phyloP scores from a whole-genome alignment of 306 rosid species.

The Fragaria ananassa region DNA sequence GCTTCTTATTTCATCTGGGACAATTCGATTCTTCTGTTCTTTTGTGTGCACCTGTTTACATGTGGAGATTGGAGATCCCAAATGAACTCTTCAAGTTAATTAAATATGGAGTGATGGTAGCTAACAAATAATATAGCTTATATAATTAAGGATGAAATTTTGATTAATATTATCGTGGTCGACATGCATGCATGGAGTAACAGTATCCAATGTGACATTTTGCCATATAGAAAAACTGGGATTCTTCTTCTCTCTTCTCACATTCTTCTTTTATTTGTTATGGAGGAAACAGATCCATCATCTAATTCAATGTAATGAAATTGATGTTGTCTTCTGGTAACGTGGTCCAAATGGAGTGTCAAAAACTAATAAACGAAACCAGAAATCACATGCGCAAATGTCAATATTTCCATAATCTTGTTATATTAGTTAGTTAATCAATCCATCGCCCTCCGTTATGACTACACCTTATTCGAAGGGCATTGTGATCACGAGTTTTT shows the following conservation, averaged over 20 bases:
- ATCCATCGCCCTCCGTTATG: not conserved
- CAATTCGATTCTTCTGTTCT: not conserved
- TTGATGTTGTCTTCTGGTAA: not conserved
- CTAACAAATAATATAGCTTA: not conserved
- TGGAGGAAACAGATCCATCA: not conserved
- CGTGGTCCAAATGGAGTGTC: conserved; percentile 3
- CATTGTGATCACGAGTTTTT: not conserved
- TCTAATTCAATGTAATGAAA: not conserved
- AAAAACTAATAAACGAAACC: not conserved
- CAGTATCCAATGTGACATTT: not conserved
- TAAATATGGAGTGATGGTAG: not conserved
- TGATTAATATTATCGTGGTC: not conserved
- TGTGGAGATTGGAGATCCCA: not conserved
- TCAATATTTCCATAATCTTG: not conserved
- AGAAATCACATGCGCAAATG: not conserved
- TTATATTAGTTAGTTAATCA: too few species aligned
- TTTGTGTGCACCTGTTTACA: not conserved
- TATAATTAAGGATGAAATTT: not conserved
- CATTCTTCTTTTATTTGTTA: not conserved
- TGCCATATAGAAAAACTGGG: not conserved
- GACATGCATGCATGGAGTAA: not conserved
- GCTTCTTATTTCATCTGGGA: not conserved
- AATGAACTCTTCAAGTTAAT: not conserved
- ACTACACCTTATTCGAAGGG: not conserved
- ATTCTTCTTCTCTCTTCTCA: not conserved